Evolutionary conservation across 805 yeast genomes (phyloP), one percentile per base, ranked within the genome.

Genomic region (Saccharomycopsis fodiens): DNA sequence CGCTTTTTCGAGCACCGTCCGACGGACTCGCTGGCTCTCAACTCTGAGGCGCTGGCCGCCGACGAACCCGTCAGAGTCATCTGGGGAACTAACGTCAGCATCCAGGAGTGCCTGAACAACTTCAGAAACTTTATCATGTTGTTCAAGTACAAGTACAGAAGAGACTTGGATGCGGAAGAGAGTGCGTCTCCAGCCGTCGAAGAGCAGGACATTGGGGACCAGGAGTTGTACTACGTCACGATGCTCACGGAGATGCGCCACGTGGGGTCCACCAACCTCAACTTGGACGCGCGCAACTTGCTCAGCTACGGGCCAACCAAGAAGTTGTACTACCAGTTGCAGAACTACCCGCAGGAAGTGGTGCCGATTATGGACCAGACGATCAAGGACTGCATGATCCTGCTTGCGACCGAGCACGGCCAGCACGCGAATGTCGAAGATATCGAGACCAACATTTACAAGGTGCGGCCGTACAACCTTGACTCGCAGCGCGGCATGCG

Each of bases 341-440:
- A 87, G 53, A 85, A 87, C 59, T 93, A 89, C 60, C 98, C 98
- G 0, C 97, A 89, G 61, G 98, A 93, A 69, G 86, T 93, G 32
- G 80, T 93, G 45, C 97, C 98, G 8, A 86, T 93, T 56, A 89
- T 93, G 97, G 98, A 93, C 71, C 96, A 89, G 59, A 81, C 96
- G 3, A 74, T 89, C 46, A 88, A 87, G 60, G 96, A 91, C 60
- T 82, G 88, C 57, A 78, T 93, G 78, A 81, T 87, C 21, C 79
- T 86, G 12, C 60, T 85, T 16, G 79, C 79, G 17, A 66, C 78
- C 48, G 87, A 81, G 52, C 63, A 71, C 55, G 59, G 65, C 35
- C 56, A 69, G 25, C 89, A 82, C 51, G 61, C 61, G 34, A 61
- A 69, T 40, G 67, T 74, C 19, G 73, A 73, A 54, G 87, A 79